Evolutionary conservation across 148 eudicot genomes (phyloP).

Genomic region (Limonium bicolor): DNA sequence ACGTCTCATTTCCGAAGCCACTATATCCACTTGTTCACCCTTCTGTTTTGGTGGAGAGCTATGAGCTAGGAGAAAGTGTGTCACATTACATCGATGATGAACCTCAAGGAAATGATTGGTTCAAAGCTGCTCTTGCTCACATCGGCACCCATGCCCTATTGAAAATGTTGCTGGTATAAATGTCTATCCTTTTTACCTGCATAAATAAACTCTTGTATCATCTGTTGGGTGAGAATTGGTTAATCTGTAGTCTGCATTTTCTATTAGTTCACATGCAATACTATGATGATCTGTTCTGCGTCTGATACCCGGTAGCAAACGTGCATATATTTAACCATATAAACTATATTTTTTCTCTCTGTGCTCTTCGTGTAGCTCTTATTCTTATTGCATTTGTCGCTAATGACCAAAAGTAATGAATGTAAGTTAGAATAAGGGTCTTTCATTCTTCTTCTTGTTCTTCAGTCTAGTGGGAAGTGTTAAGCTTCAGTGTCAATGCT

Average conservation of each 20-base stretch:
- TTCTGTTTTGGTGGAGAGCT: conserved; percentile 74
- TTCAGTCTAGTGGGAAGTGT: neutral
- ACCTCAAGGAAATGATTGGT: conserved; percentile 38
- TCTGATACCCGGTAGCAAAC: no score
- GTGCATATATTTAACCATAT: no score
- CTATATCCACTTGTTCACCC: conserved; percentile 82
- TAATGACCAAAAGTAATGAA: neutral
- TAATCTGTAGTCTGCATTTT: conserved; percentile 1
- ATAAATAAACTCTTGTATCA: neutral
- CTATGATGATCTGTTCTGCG: neutral
- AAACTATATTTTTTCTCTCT: no score
- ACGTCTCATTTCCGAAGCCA: conserved; percentile 88
- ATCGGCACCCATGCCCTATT: conserved; percentile 81
- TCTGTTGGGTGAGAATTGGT: no score
- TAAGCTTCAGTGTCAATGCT: neutral
- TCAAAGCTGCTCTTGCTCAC: conserved; percentile 68
- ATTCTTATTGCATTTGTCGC: no score
- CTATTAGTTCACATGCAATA: neutral
- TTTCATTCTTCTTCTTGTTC: no score
- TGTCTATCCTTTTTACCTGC: neutral
- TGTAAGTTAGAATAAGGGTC: neutral
- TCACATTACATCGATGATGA: conserved; percentile 53
- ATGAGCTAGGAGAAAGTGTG: conserved; percentile 63
- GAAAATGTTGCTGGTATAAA: conserved; percentile 74
- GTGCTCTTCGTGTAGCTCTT: no score